These are phyloP conservation scores for Serendipita sp. DNA, from an alignment of 768 basidiomycete genomes.

Conservation along the genomic window DNA sequence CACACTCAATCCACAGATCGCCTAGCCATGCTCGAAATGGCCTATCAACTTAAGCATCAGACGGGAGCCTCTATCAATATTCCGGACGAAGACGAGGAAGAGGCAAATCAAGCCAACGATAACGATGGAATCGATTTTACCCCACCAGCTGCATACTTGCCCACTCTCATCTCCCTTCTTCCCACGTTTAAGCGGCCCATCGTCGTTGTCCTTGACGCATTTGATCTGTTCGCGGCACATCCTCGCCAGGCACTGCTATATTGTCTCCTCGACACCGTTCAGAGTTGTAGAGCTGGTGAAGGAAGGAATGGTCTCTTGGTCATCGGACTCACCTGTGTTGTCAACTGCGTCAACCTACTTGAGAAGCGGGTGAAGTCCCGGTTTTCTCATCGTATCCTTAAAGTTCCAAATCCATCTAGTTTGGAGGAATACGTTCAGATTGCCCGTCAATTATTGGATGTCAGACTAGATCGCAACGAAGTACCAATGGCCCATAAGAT, in stretches of 20 bases:
- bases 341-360: slow-evolving; percentile 74
- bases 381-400: slow-evolving; percentile 82
- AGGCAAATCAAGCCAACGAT: slow-evolving; percentile 20
- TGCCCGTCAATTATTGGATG: slow-evolving; percentile 31
- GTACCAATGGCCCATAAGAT: slow-evolving; percentile 7
- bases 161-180: slow-evolving; percentile 56
- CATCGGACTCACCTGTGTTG: slow-evolving; percentile 69
- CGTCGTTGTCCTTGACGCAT: slow-evolving; percentile 73
- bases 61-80: slow-evolving; percentile 44
- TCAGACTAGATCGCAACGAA: slow-evolving; percentile 14
- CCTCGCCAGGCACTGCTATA: slow-evolving; percentile 87
- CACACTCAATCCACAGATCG: slow-evolving; percentile 74
- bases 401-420: slow-evolving; percentile 45
- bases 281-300: slow-evolving; percentile 53
- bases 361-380: slow-evolving; percentile 97
- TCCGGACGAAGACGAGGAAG: slow-evolving; percentile 13
- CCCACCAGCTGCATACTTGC: slow-evolving; percentile 54
- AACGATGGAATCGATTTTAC: slow-evolving; percentile 24
- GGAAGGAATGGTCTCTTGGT: slow-evolving; percentile 61
- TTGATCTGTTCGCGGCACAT: slow-evolving; percentile 86
- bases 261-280: slow-evolving; percentile 87
- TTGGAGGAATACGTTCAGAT: slow-evolving; percentile 35
- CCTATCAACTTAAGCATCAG: slow-evolving; percentile 63
- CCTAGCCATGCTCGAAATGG: slow-evolving; percentile 84
- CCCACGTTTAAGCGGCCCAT: slow-evolving; percentile 68